Conservation (phyloP, 2,329 filamentous ascomycete species). For the Pseudopyricularia javanii region DNA sequence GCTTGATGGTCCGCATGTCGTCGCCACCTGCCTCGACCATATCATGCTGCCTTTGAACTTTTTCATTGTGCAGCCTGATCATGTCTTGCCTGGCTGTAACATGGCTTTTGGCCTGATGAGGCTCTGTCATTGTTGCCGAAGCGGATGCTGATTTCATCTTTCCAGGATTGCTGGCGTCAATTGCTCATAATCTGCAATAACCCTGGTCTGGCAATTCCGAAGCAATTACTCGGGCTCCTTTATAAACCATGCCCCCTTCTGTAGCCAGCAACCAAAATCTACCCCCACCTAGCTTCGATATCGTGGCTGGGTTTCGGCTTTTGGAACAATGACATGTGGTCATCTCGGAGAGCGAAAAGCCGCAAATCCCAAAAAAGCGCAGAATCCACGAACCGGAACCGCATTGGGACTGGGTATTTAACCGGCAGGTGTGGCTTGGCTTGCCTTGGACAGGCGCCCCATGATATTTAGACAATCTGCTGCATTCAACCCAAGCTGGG, state of each 20-base stretch:
- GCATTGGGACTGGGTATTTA: not conserved
- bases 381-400: not conserved
- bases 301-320: not conserved
- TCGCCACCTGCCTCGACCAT: not conserved
- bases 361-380: not conserved
- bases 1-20: slow-evolving; percentile 12
- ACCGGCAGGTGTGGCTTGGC: not conserved
- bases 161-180: not conserved
- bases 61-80: not conserved
- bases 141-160: not conserved
- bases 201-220: too few relatives aligned
- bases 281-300: not conserved
- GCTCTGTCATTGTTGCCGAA: not conserved
- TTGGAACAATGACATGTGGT: slow-evolving; percentile 1
- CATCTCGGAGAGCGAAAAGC: slow-evolving; percentile 1
- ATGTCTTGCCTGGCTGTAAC: not conserved
- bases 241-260: too few relatives aligned
- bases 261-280: too few relatives aligned
- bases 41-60: not conserved
- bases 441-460: too few relatives aligned
- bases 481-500: too few relatives aligned
- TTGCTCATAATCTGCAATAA: not conserved
- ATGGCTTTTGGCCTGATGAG: not conserved
- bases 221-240: too few relatives aligned
- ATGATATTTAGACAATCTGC: too few relatives aligned